These are phyloP conservation scores for Dictyostelium gargantuum DNA, from an alignment of 208 protist genomes.

Conservation along the genomic window DNA sequence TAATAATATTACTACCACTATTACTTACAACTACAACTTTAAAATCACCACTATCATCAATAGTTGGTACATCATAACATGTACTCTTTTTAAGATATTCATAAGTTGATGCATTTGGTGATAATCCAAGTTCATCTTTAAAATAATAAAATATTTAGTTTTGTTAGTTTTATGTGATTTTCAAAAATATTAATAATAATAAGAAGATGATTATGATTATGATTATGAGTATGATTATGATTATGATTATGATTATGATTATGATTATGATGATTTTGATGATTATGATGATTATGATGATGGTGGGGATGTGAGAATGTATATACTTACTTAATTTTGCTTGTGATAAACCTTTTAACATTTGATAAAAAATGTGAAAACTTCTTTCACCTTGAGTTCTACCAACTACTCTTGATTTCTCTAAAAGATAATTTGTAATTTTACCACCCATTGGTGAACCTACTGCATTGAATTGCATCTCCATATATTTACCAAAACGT, in stretches of 20 bases:
- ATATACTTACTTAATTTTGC: conserved; percentile 53
- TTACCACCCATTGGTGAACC: conserved; percentile 73
- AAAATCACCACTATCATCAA: conserved; percentile 89
- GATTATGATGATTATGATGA: no score
- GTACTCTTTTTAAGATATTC: conserved; percentile 86
- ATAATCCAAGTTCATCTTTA: conserved; percentile 5
- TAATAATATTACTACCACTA: neutral
- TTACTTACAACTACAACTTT: conserved; percentile 50
- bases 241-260: no score
- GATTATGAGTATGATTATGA: no score
- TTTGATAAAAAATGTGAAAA: conserved; percentile 90
- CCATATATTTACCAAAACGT: conserved; percentile 83
- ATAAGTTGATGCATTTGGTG: conserved; percentile 69
- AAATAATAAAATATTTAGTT: neutral
- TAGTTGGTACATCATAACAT: conserved; percentile 82
- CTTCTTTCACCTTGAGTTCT: conserved; percentile 52
- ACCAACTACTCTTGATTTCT: conserved; percentile 74
- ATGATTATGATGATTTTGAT: no score
- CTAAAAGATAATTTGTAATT: conserved; percentile 78
- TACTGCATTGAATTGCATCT: conserved; percentile 80
- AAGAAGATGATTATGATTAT: no score
- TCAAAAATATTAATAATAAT: neutral
- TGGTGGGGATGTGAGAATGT: no score
- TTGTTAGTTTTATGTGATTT: neutral
- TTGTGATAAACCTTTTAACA: conserved; percentile 74